phyloP scores from a whole-genome alignment of 2,329 filamentous ascomycete species.

The Penicillium digitatum region DNA sequence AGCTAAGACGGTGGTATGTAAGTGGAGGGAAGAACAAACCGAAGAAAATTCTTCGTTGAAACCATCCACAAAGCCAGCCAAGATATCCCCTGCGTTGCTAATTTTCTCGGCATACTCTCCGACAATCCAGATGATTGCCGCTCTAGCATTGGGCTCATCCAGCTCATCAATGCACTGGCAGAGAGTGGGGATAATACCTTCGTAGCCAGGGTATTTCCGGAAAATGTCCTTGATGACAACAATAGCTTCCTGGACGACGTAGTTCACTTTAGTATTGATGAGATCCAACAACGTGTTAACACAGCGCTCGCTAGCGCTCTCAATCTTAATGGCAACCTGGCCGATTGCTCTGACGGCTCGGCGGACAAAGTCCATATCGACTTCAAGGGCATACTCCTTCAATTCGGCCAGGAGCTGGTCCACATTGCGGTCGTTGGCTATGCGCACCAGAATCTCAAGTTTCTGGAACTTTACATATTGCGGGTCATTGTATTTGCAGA shows the following conservation, averaged over 20 bases:
- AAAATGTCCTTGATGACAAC: slow-evolving; percentile 99
- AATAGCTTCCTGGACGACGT: slow-evolving; percentile 95
- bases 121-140: slow-evolving; percentile 95
- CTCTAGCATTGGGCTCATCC: slow-evolving; percentile 87
- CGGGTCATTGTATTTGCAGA: slow-evolving; percentile 99
- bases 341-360: slow-evolving; percentile 94
- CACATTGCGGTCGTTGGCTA: slow-evolving; percentile 94
- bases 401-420: slow-evolving; percentile 91
- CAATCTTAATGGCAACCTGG: slow-evolving; percentile 98
- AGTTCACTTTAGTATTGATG: slow-evolving; percentile 97
- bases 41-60: slow-evolving; percentile 97
- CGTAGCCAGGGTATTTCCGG: slow-evolving; percentile 94
- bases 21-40: slow-evolving; percentile 47
- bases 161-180: slow-evolving; percentile 96
- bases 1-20: slow-evolving; percentile 18
- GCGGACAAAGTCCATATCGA: slow-evolving; percentile 98
- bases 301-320: slow-evolving; percentile 88
- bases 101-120: slow-evolving; percentile 99
- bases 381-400: slow-evolving; percentile 96
- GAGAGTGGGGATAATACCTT: slow-evolving; percentile 93
- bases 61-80: slow-evolving; percentile 83
- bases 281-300: slow-evolving; percentile 90
- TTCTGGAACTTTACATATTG: slow-evolving; percentile 97
- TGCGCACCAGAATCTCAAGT: slow-evolving; percentile 97
- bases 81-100: slow-evolving; percentile 92